phyloP scores from a whole-genome alignment of 2,329 filamentous ascomycete species.

The Truncatella angustata region DNA sequence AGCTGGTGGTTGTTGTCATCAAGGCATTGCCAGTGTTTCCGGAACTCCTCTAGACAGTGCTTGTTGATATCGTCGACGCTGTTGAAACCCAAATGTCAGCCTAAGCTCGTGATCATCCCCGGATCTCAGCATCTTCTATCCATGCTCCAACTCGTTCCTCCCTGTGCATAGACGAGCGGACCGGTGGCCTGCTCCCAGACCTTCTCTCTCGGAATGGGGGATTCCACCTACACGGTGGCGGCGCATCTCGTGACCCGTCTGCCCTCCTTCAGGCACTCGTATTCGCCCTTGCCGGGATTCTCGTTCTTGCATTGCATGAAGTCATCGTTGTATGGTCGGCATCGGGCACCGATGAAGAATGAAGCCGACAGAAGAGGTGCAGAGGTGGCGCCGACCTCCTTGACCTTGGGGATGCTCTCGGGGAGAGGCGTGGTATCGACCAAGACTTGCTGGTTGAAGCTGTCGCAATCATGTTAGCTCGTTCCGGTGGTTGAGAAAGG shows the following conservation, averaged over 20 bases:
- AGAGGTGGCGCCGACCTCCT: constrained; percentile 90
- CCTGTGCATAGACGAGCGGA: neutral
- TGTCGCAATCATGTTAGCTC: constrained; percentile 35
- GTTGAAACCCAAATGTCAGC: constrained; percentile 11
- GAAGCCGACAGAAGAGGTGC: constrained; percentile 88
- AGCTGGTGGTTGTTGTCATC: constrained; percentile 98
- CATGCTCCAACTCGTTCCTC: neutral
- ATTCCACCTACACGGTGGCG: constrained; percentile 78
- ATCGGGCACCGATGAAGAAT: constrained; percentile 96
- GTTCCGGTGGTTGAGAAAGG: constrained; percentile 14
- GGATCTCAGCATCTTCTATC: neutral
- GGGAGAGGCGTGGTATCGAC: constrained; percentile 96
- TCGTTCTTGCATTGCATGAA: constrained; percentile 99
- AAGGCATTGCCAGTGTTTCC: constrained; percentile 90
- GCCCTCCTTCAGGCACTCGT: constrained; percentile 95
- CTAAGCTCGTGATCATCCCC: constrained; percentile 12
- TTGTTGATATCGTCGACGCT: constrained; percentile 96
- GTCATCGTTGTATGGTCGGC: constrained; percentile 95
- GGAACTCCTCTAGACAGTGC: constrained; percentile 87
- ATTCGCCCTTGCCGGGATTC: constrained; percentile 83
- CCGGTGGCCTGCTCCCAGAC: neutral
- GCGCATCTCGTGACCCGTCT: constrained; percentile 96
- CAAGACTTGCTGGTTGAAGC: constrained; percentile 92
- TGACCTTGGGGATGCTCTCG: constrained; percentile 84
- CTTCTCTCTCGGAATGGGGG: neutral